phyloP scores from a whole-genome alignment of 352 stramenopile genomes.

The Pythium sp. region DNA sequence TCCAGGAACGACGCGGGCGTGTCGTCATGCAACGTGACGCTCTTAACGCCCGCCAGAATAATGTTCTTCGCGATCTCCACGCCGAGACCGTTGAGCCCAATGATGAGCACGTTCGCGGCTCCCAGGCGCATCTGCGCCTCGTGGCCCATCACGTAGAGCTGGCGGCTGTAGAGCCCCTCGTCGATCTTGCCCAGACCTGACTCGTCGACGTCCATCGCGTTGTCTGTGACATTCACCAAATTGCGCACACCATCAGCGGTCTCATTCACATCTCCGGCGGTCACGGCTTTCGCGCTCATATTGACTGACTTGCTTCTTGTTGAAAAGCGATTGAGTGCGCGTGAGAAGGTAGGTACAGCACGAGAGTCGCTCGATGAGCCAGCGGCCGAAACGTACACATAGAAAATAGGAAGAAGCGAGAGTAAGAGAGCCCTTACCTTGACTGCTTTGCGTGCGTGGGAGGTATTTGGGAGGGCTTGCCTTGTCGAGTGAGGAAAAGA shows the following conservation, averaged over 20 bases:
- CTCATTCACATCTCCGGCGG: constrained; percentile 63
- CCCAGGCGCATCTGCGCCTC: constrained; percentile 98
- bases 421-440: background rate
- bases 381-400: background rate
- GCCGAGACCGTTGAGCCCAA: constrained; percentile 94
- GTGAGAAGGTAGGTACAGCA: background rate
- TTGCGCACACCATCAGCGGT: constrained; percentile 73
- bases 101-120: constrained; percentile 92
- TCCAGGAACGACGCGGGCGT: constrained; percentile 79
- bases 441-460: background rate
- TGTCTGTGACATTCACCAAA: constrained; percentile 69
- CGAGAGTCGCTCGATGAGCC: background rate
- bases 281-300: constrained; percentile 70
- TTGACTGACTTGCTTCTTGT: background rate
- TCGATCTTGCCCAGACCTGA: constrained; percentile 51
- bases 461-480: background rate
- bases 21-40: constrained; percentile 95
- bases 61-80: constrained; percentile 99
- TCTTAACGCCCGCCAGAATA: constrained; percentile 95
- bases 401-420: background rate
- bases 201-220: constrained; percentile 65
- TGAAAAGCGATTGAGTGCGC: background rate
- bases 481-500: background rate
- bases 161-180: constrained; percentile 88
- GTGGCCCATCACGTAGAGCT: constrained; percentile 99